Conservation (phyloP, 768 basidiomycete genomes). For the Leucocoprinus sp. region DNA sequence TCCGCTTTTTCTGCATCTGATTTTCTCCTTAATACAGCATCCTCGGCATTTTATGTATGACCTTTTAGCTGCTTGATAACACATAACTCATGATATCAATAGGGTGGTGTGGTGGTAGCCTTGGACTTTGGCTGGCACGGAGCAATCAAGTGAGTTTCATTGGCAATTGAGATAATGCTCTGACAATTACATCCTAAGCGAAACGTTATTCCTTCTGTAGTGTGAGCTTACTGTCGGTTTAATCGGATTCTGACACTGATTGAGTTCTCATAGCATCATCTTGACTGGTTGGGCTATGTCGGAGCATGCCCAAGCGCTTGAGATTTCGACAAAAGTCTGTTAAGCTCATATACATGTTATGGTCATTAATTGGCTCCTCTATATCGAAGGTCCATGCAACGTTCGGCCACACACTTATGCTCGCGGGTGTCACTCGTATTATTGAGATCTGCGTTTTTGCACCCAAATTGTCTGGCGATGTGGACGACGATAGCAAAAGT, state of each 20-base stretch:
- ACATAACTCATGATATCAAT: conserved; percentile 1
- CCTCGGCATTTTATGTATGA: conserved; percentile 64
- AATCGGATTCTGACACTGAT: neutral
- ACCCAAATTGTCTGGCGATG: conserved; percentile 20
- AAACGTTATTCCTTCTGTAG: conserved; percentile 71
- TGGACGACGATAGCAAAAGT: conserved; percentile 48
- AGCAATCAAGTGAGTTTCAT: conserved; percentile 61
- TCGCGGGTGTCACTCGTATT: conserved; percentile 73
- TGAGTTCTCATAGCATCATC: conserved; percentile 47
- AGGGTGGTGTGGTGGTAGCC: conserved; percentile 92
- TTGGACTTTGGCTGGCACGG: conserved; percentile 77
- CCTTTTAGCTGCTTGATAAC: neutral
- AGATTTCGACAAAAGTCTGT: conserved; percentile 71
- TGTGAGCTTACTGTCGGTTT: conserved; percentile 36
- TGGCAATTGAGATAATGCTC: neutral
- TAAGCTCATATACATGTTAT: neutral
- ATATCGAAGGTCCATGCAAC: conserved; percentile 61
- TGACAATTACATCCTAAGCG: conserved; percentile 32
- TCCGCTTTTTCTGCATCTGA: neutral
- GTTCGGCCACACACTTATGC: conserved; percentile 82
- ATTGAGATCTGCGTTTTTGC: conserved; percentile 79
- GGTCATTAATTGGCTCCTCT: neutral
- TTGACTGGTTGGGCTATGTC: conserved; percentile 95
- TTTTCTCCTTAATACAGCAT: conserved; percentile 33
- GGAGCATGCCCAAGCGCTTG: conserved; percentile 76